Base-by-base conservation (phyloP, 495 filamentous ascomycete species). In the Talaromyces liani region DNA sequence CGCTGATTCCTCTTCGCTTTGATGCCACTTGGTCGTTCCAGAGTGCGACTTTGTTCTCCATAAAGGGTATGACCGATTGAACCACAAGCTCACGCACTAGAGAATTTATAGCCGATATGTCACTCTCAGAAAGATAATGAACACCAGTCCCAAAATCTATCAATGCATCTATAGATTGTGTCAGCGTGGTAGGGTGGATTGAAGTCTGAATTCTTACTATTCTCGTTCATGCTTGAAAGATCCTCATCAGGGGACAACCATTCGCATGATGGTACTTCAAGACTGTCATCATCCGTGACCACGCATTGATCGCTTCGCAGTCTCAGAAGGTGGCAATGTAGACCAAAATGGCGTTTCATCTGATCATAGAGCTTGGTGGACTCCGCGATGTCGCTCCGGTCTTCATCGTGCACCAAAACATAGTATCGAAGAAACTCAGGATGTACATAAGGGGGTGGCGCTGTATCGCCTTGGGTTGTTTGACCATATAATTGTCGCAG, bases 21-120 rank as follows among this genome's bases (percentile, higher is more conserved):
- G 95, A 96, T n/a, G 91, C 92, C 7, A 98, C 88, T 75, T 97
- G 93, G 69, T 98, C 94, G 70, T 98, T 98, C 94, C 94, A 98
- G 3, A 90, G 83, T 25, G 92, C 87, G 8, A 93, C 82, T 66
- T 87, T 84, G 57, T 92, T 89, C 74, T 98, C 94, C 95, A 98
- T 98, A 61, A 88, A 91, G 0, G 94, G 94, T 33, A 98, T 82
- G 12, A 98, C 82, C 2, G 91, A 96, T 69, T 97, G 93, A 8
- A 88, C 92, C 14, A 94, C 88, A 79, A 98, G 89, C 72, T 97
- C 95, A 6, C 94, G 88, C 58, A 97, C 83, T 67, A 98, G 91
- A 1, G 88, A 89, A 57, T 85, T 87, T 65, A 98, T 89, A 14
- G 91, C 91, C 22, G 88, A 90, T 4, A 87, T 87, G 70, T 98